Evolutionary conservation across 768 basidiomycete species (phyloP).

Genomic region (Amanita exitialis): DNA sequence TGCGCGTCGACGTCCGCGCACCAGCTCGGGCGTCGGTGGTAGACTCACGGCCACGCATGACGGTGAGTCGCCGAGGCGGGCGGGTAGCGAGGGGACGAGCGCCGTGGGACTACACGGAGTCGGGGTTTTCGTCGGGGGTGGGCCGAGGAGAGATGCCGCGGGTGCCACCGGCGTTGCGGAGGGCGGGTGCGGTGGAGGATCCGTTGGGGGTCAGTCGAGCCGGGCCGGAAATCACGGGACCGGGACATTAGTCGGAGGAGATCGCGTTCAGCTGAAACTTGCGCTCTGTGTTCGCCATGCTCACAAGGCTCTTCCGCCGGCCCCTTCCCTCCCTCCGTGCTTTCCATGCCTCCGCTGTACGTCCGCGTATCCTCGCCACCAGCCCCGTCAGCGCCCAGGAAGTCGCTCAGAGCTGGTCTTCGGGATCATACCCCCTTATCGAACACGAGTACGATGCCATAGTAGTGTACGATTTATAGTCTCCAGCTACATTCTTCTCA

Average conservation of each 20-base stretch:
- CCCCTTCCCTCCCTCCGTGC: slow-evolving; percentile 43
- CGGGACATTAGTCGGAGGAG: not conserved
- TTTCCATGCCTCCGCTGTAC: slow-evolving; percentile 58
- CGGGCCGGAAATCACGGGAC: slow-evolving; percentile 6
- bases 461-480: slow-evolving; percentile 73
- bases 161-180: slow-evolving; percentile 38
- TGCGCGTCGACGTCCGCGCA: slow-evolving; percentile 16
- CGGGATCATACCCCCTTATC: slow-evolving; percentile 90
- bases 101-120: slow-evolving; percentile 51
- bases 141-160: slow-evolving; percentile 38
- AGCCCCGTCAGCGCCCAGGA: slow-evolving; percentile 75
- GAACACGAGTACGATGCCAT: slow-evolving; percentile 99
- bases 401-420: slow-evolving; percentile 72
- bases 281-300: slow-evolving; percentile 6
- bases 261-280: not conserved
- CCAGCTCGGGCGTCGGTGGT: slow-evolving; percentile 29
- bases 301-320: slow-evolving; percentile 48
- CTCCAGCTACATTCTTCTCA: slow-evolving; percentile 1
- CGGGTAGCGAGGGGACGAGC: slow-evolving; percentile 8
- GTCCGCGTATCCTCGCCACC: slow-evolving; percentile 53
- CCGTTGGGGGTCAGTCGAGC: slow-evolving; percentile 10
- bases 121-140: slow-evolving; percentile 31
- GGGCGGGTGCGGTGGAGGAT: slow-evolving; percentile 16
- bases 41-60: slow-evolving; percentile 20
- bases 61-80: slow-evolving; percentile 11